Evolutionary conservation across 2,329 filamentous ascomycete genomes (phyloP), one percentile per base, ranked within the genome.

Genomic region (Orbilia javanica): DNA sequence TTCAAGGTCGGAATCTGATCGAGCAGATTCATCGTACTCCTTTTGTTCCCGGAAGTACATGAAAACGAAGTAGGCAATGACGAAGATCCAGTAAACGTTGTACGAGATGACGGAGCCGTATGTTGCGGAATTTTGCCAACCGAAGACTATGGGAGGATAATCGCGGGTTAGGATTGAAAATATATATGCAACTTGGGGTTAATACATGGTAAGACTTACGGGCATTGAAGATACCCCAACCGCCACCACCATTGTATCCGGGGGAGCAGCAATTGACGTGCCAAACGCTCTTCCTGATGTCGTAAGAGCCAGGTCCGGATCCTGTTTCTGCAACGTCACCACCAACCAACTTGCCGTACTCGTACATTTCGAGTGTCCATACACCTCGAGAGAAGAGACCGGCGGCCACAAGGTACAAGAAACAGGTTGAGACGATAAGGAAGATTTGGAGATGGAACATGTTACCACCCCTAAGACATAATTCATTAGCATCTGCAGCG

Each of bases 211-310:
- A 6, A 44, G 34, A 79, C 80, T 60, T 80, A 82, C 81, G 87
- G 74, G 92, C 90, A 81, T 96, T 95, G 87, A 97, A 93, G 80
- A 97, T 90, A 69, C 92, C 93, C 93, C 93, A 97, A 52, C 92
- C 92, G 42, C 91, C 90, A 57, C 91, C 91, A 29, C 92, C 91
- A 79, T 93, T 90, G 44, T 90, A 84, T 65, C 89, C 85, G 0
- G 93, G 91, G 81, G 89, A 94, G 83, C 93, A 96, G 86, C 92
- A 96, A 82, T 94, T 94, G 67, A 95, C 89, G 82, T 95, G 92
- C 92, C 93, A 95, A 22, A 96, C 91, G 79, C 89, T 93, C 82
- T 91, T 87, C 71, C 88, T 87, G 80, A 95, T 93, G 81, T 96
- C 91, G 83, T 95, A 95, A 0, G 91, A 93, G 3, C 93, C 92